A percentile compares a stretch with the other conserved stretches of the same genome.
These are phyloP conservation scores for Xylariales sp. DNA, from an alignment of 2,329 filamentous ascomycete species.

Conservation along the genomic window DNA sequence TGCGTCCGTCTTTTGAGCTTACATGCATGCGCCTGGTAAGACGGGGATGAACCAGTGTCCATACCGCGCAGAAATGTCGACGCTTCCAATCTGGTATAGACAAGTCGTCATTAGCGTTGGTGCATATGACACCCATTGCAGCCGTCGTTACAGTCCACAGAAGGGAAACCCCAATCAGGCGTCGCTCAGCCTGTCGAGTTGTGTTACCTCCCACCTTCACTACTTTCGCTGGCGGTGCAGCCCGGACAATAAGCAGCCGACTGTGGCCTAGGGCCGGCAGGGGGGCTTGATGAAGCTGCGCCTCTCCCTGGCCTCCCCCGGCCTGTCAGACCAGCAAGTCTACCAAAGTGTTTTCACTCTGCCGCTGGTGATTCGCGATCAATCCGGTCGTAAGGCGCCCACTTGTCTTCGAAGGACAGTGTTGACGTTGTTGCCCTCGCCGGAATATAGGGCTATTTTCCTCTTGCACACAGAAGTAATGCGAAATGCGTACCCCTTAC, in stretches of 20 bases:
- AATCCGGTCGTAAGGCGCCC: too few species aligned
- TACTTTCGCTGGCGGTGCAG: constrained; percentile 3
- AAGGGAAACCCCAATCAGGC: constrained; percentile 1
- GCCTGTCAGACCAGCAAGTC: not conserved
- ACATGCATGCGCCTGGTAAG: too few species aligned
- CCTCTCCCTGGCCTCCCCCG: not conserved
- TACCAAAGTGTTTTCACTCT: not conserved
- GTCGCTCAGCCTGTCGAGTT: constrained; percentile 9
- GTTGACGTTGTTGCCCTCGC: too few species aligned
- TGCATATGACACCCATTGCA: too few species aligned
- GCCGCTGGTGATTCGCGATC: not conserved
- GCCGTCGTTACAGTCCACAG: not conserved
- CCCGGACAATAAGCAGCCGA: constrained; percentile 7
- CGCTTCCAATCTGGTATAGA: not conserved
- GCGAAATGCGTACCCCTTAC: not conserved
- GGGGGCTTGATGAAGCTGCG: constrained; percentile 1
- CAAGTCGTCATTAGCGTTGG: too few species aligned
- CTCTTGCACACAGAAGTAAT: not conserved
- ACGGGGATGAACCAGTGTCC: too few species aligned
- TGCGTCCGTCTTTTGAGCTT: too few species aligned
- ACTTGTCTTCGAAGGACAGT: not conserved
- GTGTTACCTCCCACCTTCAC: constrained; percentile 3
- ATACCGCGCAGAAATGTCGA: not conserved
- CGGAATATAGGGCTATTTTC: too few species aligned
- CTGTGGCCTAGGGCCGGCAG: not conserved